Conservation (phyloP, 768 basidiomycete genomes). For the Xanthoconium stramineum region DNA sequence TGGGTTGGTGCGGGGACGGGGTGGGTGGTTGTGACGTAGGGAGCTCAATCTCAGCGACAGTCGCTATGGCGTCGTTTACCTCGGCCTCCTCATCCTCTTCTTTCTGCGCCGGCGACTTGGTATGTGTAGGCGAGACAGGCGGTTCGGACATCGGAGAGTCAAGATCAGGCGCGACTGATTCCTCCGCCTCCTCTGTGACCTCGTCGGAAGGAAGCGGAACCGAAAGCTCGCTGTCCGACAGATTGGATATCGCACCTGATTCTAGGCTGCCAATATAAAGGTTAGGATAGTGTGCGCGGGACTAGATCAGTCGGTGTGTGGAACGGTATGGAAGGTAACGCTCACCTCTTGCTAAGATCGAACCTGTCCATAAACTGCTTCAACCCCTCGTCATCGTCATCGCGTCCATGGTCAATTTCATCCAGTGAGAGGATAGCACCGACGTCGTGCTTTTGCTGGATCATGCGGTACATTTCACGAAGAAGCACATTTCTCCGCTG, state of each 20-base stretch:
- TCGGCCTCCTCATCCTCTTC: constrained; percentile 28
- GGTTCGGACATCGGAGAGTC: constrained; percentile 35
- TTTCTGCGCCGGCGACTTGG: constrained; percentile 20
- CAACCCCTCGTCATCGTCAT: constrained; percentile 39
- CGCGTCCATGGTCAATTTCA: constrained; percentile 31
- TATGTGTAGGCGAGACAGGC: constrained; percentile 26
- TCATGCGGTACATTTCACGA: constrained; percentile 66
- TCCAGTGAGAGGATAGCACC: constrained; percentile 38
- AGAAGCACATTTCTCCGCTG: constrained; percentile 68
- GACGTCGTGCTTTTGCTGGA: constrained; percentile 49
- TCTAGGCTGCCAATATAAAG: constrained; percentile 33
- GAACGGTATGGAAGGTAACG: background rate
- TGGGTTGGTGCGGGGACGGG: constrained; percentile 14
- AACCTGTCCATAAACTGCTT: constrained; percentile 54
- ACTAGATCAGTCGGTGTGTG: constrained; percentile 1
- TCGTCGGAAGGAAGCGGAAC: constrained; percentile 17
- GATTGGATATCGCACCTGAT: constrained; percentile 38
- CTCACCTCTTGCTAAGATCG: constrained; percentile 52
- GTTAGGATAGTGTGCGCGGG: constrained; percentile 6
- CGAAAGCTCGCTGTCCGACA: constrained; percentile 33
- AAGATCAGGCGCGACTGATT: constrained; percentile 16
- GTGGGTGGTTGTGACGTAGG: constrained; percentile 14
- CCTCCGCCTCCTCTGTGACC: constrained; percentile 2
- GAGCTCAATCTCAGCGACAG: constrained; percentile 10
- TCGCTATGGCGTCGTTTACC: constrained; percentile 13